Conservation (phyloP, 306 rosid genomes). For the Dryas alaskensis region DNA sequence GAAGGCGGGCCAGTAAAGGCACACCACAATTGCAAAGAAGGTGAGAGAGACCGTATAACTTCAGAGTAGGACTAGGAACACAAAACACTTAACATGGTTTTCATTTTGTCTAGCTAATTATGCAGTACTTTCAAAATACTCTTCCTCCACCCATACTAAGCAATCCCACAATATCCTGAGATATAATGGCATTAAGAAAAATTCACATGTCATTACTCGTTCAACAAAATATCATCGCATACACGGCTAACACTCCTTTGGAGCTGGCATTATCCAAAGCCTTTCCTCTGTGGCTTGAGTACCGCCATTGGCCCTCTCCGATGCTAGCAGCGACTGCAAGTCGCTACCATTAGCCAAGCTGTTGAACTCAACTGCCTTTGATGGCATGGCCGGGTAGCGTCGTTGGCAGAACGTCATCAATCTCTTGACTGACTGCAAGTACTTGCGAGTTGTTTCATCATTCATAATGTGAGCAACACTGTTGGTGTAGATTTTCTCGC, state of each 20-base stretch:
- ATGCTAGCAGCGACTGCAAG: slow-evolving; percentile 84
- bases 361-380: slow-evolving; percentile 98
- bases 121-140: no score
- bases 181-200: neutral
- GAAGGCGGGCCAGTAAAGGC: no score
- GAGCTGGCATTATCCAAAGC: slow-evolving; percentile 78
- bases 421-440: slow-evolving; percentile 88
- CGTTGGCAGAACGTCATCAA: slow-evolving; percentile 96
- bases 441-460: slow-evolving; percentile 93
- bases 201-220: neutral
- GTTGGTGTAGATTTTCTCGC: slow-evolving; percentile 95
- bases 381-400: slow-evolving; percentile 90
- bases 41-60: no score
- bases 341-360: slow-evolving; percentile 99
- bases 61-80: no score
- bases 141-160: no score
- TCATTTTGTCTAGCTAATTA: no score
- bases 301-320: slow-evolving; percentile 57
- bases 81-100: no score
- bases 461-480: slow-evolving; percentile 99
- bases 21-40: no score
- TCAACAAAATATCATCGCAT: neutral
- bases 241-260: slow-evolving; percentile 44
- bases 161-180: no score
- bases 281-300: slow-evolving; percentile 57